Base-by-base conservation (phyloP, 495 filamentous ascomycete species). In the Pseudotulostoma volvatum region DNA sequence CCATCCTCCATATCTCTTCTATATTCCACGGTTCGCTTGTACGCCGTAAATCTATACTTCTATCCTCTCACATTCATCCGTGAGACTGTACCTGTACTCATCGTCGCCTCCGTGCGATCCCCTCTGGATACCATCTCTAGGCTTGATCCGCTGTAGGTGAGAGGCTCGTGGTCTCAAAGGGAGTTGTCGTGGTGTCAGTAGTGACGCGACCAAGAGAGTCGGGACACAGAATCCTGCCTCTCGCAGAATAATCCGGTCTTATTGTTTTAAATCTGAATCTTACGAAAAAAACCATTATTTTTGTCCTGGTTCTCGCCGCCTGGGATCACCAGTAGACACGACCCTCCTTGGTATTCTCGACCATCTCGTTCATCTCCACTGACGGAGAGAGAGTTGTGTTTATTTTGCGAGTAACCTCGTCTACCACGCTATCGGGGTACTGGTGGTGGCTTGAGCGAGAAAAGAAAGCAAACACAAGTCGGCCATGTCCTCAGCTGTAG, bases 401-500 rank as follows among this genome's bases (percentile, higher is more conserved):
- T 13, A 36, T 13, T 5, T 17, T 20, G 9, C 23, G 9, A 30
- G 7, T 16, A 15, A 9, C 7, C 11, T 33, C 36, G 21, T 3
- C 20, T 9, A 31, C 13, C 15, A 21, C 23, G 5, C 23, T n/a
- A 11, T 28, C 23, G 5, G 11, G 11, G 23, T 28, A 28, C 23
- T 28, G 5, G 5, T 28, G 23, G 5, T 28, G 5, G 11, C 5
- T 5, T 11, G 23, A 5, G 23, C 11, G 23, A n/a, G n/a, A n/a
- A n/a, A n/a, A n/a, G n/a, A n/a, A n/a, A n/a, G n/a, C n/a, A 28
- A 5, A 28, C 23, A 28, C 5, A 5, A 30, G 25, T 7, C 41
- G 42, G 43, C 39, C 66, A 86, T 87, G 80, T 76, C 80, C 40
- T 75, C 82, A 42, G 78, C 73, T 52, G 77, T 94, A 78, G 77